Evolutionary conservation across 345 rosid species (phyloP).

Genomic region (Citrus cavaleriei): DNA sequence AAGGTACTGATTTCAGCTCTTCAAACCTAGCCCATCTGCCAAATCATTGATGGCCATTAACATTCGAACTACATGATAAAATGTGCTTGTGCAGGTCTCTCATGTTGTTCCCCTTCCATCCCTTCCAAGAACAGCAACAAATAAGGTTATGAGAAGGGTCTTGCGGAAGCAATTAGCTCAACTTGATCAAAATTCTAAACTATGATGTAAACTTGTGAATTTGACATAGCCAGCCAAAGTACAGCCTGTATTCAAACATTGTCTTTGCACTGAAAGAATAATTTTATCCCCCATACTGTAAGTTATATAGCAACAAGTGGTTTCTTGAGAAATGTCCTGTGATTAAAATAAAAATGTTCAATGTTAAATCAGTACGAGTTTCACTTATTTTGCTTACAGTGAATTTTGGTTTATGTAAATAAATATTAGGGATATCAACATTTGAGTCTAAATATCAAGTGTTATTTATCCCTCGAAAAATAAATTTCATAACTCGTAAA

Average conservation of each 20-base stretch:
- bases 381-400: no score
- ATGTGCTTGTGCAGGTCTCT: slow-evolving; percentile 58
- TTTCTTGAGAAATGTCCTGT: background rate
- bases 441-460: no score
- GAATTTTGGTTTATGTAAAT: no score
- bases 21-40: background rate
- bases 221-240: background rate
- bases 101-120: slow-evolving; percentile 49
- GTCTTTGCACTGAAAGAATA: background rate
- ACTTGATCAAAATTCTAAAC: slow-evolving; percentile 51
- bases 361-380: no score
- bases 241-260: background rate
- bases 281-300: background rate
- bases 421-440: no score
- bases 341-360: background rate
- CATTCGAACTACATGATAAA: background rate
- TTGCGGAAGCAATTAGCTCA: slow-evolving; percentile 61
- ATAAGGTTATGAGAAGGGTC: slow-evolving; percentile 95
- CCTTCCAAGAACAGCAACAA: slow-evolving; percentile 85
- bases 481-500: no score
- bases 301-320: background rate
- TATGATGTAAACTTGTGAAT: slow-evolving; percentile 20
- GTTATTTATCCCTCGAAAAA: no score
- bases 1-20: slow-evolving; percentile 41
- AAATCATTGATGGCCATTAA: background rate